Conservation (phyloP, 768 basidiomycete species). For the Lyophyllum semitale region DNA sequence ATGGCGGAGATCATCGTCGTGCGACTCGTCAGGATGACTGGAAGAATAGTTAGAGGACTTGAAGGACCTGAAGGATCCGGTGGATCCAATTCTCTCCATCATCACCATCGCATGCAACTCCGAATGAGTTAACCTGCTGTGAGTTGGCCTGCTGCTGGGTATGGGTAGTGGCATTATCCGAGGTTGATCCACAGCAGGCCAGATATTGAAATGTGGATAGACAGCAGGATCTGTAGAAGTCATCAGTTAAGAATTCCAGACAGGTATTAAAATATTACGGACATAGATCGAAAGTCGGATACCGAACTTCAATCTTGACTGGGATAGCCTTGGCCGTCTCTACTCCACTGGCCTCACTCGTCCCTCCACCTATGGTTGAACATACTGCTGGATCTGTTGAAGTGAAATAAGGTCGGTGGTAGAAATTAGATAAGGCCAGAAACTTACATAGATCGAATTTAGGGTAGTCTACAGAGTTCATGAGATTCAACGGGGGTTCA, state of each 20-base stretch:
- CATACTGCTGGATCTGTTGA: conserved; percentile 30
- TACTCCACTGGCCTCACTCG: neutral
- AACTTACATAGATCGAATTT: conserved; percentile 19
- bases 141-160: conserved; percentile 13
- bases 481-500: conserved; percentile 17
- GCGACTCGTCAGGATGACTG: conserved; percentile 19
- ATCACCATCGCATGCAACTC: conserved; percentile 38
- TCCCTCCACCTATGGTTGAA: conserved; percentile 22
- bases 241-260: neutral
- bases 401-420: neutral
- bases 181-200: conserved; percentile 20
- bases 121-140: conserved; percentile 30
- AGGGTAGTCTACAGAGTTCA: neutral
- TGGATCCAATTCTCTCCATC: conserved; percentile 28
- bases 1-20: conserved; percentile 33
- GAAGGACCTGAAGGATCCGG: conserved; percentile 5
- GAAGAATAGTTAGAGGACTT: neutral
- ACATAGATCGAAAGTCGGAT: conserved; percentile 27
- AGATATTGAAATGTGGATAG: conserved; percentile 38
- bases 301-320: conserved; percentile 10
- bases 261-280: conserved; percentile 2
- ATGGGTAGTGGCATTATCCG: conserved; percentile 6
- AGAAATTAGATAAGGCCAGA: neutral
- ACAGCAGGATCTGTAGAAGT: conserved; percentile 26
- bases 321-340: neutral